A percentile compares a stretch with the other conserved stretches of the same genome.
phyloP scores from a whole-genome alignment of 2,329 filamentous ascomycete genomes.

The Alternaria burnsii region DNA sequence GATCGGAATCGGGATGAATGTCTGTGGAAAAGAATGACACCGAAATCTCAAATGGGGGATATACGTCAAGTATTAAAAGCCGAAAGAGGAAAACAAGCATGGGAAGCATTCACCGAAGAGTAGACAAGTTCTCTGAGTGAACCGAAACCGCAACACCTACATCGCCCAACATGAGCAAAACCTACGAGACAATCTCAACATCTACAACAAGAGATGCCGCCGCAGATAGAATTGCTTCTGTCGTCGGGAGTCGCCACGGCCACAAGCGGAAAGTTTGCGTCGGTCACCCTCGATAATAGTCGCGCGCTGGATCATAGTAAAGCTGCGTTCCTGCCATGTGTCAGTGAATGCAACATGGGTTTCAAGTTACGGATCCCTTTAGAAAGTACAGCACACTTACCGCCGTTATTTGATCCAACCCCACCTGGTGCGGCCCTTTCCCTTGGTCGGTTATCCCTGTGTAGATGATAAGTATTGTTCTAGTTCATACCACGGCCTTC shows the following conservation, averaged over 20 bases:
- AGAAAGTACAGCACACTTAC: neutral
- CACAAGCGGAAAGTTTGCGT: neutral
- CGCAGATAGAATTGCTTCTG: neutral
- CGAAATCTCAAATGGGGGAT: neutral
- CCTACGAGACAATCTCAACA: conserved; percentile 20
- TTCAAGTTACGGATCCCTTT: neutral
- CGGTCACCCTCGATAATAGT: conserved; percentile 25
- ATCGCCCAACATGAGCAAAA: conserved; percentile 1
- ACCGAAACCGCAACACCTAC: conserved; percentile 16
- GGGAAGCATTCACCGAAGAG: conserved; percentile 4
- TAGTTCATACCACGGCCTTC: no score
- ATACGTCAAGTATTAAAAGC: neutral
- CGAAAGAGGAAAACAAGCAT: neutral
- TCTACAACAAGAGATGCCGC: conserved; percentile 27
- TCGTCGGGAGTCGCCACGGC: neutral
- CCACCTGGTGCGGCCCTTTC: conserved; percentile 8
- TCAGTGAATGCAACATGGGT: conserved; percentile 4
- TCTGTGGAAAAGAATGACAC: neutral
- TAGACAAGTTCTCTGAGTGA: conserved; percentile 14
- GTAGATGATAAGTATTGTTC: conserved; percentile 2
- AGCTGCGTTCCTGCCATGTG: conserved; percentile 10
- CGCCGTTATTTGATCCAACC: neutral
- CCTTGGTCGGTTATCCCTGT: conserved; percentile 45
- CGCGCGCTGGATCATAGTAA: conserved; percentile 39
- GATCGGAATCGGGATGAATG: neutral